Percentiles rank a stretch among this genome's conserved stretches.
These are phyloP conservation scores for Penicillium sp. DNA, from an alignment of 2,329 filamentous ascomycete genomes.

Conservation along the genomic window DNA sequence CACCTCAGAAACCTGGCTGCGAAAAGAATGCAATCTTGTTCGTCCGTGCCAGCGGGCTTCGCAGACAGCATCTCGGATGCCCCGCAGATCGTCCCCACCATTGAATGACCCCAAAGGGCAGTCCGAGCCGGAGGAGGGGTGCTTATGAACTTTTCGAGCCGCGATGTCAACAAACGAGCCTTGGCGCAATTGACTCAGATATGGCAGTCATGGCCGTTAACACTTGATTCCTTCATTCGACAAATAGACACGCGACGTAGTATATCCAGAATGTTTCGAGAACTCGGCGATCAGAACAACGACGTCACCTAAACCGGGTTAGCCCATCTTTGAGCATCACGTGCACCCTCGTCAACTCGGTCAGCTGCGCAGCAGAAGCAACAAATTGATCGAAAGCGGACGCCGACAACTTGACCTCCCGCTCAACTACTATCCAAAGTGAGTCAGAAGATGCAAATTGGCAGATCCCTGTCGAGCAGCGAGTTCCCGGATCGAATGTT, in stretches of 20 bases:
- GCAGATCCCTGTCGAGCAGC: background rate
- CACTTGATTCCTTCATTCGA: background rate
- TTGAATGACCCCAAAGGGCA: slow-evolving; percentile 7
- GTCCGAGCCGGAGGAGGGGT: slow-evolving; percentile 8
- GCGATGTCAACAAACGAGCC: background rate
- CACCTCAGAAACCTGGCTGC: background rate
- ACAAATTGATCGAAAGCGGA: background rate
- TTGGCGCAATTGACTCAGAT: background rate
- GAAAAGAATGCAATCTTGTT: slow-evolving; percentile 6
- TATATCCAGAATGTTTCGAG: background rate
- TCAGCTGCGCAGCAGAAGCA: background rate
- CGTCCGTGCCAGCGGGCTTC: background rate
- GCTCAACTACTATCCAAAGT: background rate
- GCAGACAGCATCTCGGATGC: background rate
- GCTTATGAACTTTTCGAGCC: background rate
- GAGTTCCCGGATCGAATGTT: background rate
- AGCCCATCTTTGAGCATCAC: background rate
- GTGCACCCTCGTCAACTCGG: slow-evolving; percentile 1
- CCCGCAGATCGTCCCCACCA: slow-evolving; percentile 16
- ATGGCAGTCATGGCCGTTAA: background rate
- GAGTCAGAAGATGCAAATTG: slow-evolving; percentile 11
- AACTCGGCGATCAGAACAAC: background rate
- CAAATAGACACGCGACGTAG: background rate
- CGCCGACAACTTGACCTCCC: background rate
- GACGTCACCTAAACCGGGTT: slow-evolving; percentile 6